Conservation (phyloP, 768 basidiomycete genomes). For the Roridomyces roridus region DNA sequence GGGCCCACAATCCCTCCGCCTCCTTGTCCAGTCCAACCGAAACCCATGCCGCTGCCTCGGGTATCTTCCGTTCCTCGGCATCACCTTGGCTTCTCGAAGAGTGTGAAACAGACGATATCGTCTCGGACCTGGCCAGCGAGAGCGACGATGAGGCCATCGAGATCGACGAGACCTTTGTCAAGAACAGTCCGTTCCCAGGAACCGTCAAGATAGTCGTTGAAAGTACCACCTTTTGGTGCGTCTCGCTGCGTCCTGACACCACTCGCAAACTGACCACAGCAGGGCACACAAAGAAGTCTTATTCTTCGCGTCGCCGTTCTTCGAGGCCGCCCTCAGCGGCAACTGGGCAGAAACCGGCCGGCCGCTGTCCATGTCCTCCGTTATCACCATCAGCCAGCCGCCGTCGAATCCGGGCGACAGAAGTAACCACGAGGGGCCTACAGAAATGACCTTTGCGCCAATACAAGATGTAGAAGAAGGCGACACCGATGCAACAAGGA, state of each 20-base stretch:
- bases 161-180: constrained; percentile 80
- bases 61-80: constrained; percentile 81
- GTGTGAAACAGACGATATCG: constrained; percentile 70
- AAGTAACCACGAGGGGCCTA: constrained; percentile 44
- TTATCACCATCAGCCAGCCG: constrained; percentile 85
- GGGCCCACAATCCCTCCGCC: constrained; percentile 76
- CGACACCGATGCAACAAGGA: constrained; percentile 36
- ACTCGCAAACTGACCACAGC: constrained; percentile 4
- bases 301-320: constrained; percentile 94
- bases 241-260: constrained; percentile 16
- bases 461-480: constrained; percentile 51
- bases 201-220: constrained; percentile 92
- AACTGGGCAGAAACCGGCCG: constrained; percentile 92
- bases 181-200: constrained; percentile 72
- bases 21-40: constrained; percentile 86
- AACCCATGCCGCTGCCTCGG: constrained; percentile 86
- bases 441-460: constrained; percentile 67
- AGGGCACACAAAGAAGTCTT: constrained; percentile 94
- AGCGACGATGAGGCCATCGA: constrained; percentile 77
- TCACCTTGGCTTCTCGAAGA: constrained; percentile 85
- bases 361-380: constrained; percentile 78
- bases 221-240: constrained; percentile 89
- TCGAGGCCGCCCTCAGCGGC: constrained; percentile 88
- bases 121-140: constrained; percentile 71
- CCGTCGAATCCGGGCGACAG: constrained; percentile 62